Percentiles rank a stretch among this genome's conserved stretches.
These are phyloP conservation scores for Moelleriella libera DNA, from an alignment of 2,329 filamentous ascomycete species.

Conservation along the genomic window DNA sequence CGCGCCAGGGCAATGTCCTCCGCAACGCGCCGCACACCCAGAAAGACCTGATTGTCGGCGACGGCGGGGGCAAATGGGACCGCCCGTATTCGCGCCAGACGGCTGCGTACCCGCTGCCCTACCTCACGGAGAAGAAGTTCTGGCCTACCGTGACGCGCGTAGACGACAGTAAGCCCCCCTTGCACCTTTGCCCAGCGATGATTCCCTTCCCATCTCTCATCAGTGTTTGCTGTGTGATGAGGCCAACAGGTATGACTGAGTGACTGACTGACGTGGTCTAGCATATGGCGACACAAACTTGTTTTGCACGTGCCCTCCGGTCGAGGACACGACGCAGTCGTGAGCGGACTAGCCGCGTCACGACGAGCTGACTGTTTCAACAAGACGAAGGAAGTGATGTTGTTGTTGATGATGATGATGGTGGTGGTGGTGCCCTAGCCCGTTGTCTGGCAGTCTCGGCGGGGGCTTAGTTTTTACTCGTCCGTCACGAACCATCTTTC, in stretches of 20 bases:
- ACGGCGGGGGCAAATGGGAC: conserved; percentile 50
- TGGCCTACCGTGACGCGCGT: conserved; percentile 82
- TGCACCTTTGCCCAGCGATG: neutral
- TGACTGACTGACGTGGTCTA: conserved; percentile 19
- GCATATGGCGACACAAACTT: conserved; percentile 85
- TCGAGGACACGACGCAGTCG: conserved; percentile 41
- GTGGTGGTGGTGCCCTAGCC: too few relatives aligned
- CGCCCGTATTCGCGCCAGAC: conserved; percentile 68
- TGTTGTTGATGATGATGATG: too few relatives aligned
- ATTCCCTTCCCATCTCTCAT: neutral
- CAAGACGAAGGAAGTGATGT: too few relatives aligned
- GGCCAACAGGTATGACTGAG: neutral
- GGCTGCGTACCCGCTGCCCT: conserved; percentile 76
- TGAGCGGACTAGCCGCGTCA: conserved; percentile 1
- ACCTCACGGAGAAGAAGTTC: conserved; percentile 89
- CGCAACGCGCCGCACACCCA: conserved; percentile 83
- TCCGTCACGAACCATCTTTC: too few relatives aligned
- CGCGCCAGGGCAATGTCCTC: conserved; percentile 66
- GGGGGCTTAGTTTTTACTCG: too few relatives aligned
- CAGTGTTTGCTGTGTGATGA: too few relatives aligned
- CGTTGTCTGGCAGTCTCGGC: too few relatives aligned
- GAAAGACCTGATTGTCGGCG: conserved; percentile 57
- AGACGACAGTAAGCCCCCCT: conserved; percentile 59
- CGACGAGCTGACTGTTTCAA: too few relatives aligned
- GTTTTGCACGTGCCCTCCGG: conserved; percentile 86